Conservation (phyloP, 2,329 filamentous ascomycete species). For the Fusarium sp. region DNA sequence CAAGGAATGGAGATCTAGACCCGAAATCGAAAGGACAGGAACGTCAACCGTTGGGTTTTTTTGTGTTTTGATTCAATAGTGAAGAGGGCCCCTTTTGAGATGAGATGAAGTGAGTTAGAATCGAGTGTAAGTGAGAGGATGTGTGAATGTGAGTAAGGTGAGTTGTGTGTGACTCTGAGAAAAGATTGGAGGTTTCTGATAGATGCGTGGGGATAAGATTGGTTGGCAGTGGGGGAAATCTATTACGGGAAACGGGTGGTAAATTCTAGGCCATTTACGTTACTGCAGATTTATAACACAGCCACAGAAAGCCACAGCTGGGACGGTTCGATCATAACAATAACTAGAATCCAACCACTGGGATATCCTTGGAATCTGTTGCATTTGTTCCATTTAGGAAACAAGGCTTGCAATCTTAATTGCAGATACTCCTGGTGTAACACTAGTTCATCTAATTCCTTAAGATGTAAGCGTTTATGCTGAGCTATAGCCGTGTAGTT, state of each 20-base stretch:
- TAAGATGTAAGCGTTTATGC: neutral
- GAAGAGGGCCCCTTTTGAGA: slow-evolving; percentile 2
- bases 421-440: neutral
- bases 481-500: neutral
- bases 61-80: slow-evolving; percentile 4
- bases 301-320: slow-evolving; percentile 38
- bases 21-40: slow-evolving; percentile 16
- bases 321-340: slow-evolving; percentile 16
- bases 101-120: slow-evolving; percentile 5
- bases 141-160: neutral
- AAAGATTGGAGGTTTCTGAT: slow-evolving; percentile 27
- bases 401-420: neutral
- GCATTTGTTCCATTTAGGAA: slow-evolving; percentile 4
- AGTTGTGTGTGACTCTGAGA: slow-evolving; percentile 10
- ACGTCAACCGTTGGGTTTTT: slow-evolving; percentile 18
- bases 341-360: neutral
- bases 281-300: slow-evolving; percentile 6
- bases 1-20: slow-evolving; percentile 34
- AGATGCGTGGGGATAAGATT: slow-evolving; percentile 34
- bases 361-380: neutral
- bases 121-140: neutral
- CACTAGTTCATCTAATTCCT: neutral
- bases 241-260: slow-evolving; percentile 6
- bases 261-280: slow-evolving; percentile 11
- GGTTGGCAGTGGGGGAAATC: slow-evolving; percentile 29